A percentile compares a stretch with the other conserved stretches of the same genome.
These are phyloP conservation scores for Calocybe gambosa DNA, from an alignment of 1,284 basidiomycete species.

Conservation along the genomic window DNA sequence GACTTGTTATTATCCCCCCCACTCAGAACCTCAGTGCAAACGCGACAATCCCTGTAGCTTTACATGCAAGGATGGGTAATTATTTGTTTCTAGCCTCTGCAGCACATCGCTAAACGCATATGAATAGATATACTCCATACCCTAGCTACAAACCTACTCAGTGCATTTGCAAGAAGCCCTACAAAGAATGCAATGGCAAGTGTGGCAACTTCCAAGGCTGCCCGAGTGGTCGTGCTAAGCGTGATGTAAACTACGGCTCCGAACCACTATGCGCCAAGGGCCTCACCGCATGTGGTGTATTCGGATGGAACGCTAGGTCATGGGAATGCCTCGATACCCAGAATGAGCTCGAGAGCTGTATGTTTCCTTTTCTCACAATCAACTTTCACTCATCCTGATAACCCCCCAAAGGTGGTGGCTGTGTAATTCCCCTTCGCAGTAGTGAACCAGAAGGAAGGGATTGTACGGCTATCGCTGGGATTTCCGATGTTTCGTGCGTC, in stretches of 20 bases:
- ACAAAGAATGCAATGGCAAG: conserved; percentile 40
- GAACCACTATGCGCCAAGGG: conserved; percentile 23
- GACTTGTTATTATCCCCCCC: conserved; percentile 36
- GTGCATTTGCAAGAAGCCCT: conserved; percentile 37
- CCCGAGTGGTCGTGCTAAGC: conserved; percentile 27
- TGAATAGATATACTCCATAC: conserved; percentile 22
- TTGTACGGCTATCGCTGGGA: conserved; percentile 43
- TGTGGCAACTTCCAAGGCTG: conserved; percentile 35
- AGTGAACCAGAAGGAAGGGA: conserved; percentile 28
- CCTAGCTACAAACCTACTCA: conserved; percentile 22
- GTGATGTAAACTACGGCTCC: conserved; percentile 20
- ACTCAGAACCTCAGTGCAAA: conserved; percentile 32
- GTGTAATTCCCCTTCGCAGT: conserved; percentile 27
- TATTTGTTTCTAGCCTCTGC: neutral
- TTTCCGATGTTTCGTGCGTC: conserved; percentile 43
- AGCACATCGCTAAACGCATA: neutral
- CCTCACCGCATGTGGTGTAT: conserved; percentile 37
- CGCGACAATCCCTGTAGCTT: conserved; percentile 36
- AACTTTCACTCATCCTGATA: neutral
- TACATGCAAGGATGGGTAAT: conserved; percentile 37
- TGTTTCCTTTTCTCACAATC: conserved; percentile 18
- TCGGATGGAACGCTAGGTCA: conserved; percentile 26
- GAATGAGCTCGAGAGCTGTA: conserved; percentile 48
- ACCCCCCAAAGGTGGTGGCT: conserved; percentile 40
- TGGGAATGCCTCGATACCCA: conserved; percentile 46